These are phyloP conservation scores for Quercus mongolica DNA, from an alignment of 306 rosid genomes.

Conservation along the genomic window DNA sequence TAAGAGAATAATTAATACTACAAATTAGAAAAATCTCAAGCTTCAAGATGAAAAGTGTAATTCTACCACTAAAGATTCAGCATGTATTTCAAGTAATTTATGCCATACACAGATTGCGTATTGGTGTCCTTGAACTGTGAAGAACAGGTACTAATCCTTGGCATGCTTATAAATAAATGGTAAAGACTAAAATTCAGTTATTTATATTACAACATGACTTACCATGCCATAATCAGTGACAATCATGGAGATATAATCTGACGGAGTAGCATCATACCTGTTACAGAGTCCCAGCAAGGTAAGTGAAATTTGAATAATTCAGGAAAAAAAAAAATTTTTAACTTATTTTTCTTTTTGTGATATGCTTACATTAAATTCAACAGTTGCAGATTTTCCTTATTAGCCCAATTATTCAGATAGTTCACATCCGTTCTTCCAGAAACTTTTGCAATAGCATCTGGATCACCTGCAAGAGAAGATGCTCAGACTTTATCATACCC, in stretches of 20 bases:
- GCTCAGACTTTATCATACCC: slow-evolving; percentile 5
- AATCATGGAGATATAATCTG: slow-evolving; percentile 78
- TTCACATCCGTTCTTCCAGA: slow-evolving; percentile 68
- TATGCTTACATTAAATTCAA: slow-evolving; percentile 69
- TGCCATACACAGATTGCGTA: background rate
- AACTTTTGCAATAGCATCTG: slow-evolving; percentile 58
- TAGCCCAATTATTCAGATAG: slow-evolving; percentile 46
- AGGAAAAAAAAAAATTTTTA: background rate
- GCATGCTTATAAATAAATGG: background rate
- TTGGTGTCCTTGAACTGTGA: background rate
- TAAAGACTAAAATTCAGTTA: background rate
- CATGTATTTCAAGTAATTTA: background rate
- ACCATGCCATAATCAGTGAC: slow-evolving; percentile 95
- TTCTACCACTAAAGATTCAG: background rate
- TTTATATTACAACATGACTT: slow-evolving; percentile 15
- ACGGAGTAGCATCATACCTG: slow-evolving; percentile 87
- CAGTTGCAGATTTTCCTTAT: slow-evolving; percentile 57
- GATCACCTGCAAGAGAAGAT: slow-evolving; percentile 57
- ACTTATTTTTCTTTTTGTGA: background rate
- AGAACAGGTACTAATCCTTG: background rate
- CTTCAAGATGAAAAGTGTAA: background rate
- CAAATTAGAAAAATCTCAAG: background rate
- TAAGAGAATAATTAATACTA: background rate
- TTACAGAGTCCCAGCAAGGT: background rate
- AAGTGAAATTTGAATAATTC: slow-evolving; percentile 11